Evolutionary conservation across 1,284 basidiomycete species (phyloP), one percentile per base, ranked within the genome.

Genomic region (Microbotryum scabiosae): DNA sequence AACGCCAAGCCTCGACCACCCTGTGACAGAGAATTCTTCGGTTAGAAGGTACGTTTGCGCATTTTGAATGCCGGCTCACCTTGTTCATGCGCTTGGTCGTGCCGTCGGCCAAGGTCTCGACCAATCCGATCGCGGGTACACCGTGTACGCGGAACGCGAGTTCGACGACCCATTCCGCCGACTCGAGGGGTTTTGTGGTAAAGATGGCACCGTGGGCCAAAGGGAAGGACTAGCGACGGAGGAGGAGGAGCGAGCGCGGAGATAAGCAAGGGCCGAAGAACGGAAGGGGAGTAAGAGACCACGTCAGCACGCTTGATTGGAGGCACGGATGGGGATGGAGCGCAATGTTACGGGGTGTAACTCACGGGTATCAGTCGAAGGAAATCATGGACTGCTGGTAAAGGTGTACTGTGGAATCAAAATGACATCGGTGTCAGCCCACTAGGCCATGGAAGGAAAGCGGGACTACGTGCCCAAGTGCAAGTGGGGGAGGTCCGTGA

Each of bases 1-100:
- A 73, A 70, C 0, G 69, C 72, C 21, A 72, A 60, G 2, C 72
- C 72, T 55, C 72, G 54, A 3, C 72, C 72, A 14, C 72, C 72
- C 36, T 41, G 36, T 41, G 16, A 41, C 14, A 18, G 36, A 41
- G 12, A 10, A 41, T 59, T 63, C 5, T 36, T 56, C 20, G 51
- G 50, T 23, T 47, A 45, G n/a, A 10, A 10, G 10, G 12, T 16
- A 2, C 36, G 10, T 41, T 41, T 41, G 14, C 16, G 36, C 36
- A 16, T 18, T 48, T 52, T 45, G 46, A 47, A 43, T 52, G 54
- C 48, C 45, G 51, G 28, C 47, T 54, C 16, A 57, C 36, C 60
- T 63, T 69, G 51, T 56, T 61, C 25, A 51, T 57, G 51, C 45
- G 43, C 43, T 9, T 56, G n/a, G 47, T n/a, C 47, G 55, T 41